Percentiles rank a stretch among this genome's conserved stretches.
phyloP scores from a whole-genome alignment of 2,329 filamentous ascomycete genomes.

The Pseudogymnoascus pannorum region DNA sequence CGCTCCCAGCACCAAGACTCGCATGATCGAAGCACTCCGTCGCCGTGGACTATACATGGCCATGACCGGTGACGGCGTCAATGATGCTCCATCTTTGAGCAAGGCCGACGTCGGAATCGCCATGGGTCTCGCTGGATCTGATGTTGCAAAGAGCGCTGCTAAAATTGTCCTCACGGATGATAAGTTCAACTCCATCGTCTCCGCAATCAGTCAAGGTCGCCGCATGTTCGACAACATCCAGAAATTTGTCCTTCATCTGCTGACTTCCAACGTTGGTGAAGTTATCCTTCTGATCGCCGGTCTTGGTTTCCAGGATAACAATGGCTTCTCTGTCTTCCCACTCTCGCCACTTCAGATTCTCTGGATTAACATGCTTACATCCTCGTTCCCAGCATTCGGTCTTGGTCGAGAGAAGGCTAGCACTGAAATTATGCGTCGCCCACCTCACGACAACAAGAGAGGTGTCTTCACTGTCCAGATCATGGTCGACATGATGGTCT shows the following conservation, averaged over 20 bases:
- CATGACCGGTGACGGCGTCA: conserved; percentile 52
- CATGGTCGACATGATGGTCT: conserved; percentile 46
- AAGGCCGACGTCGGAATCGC: conserved; percentile 50
- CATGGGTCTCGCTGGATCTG: conserved; percentile 55
- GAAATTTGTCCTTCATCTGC: conserved; percentile 49
- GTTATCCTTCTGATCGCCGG: conserved; percentile 50
- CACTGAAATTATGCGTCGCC: conserved; percentile 46
- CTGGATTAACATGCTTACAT: conserved; percentile 59
- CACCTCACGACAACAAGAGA: conserved; percentile 42
- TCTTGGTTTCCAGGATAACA: conserved; percentile 48
- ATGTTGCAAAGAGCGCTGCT: conserved; percentile 56
- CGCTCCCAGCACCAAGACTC: conserved; percentile 45
- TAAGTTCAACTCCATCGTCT: conserved; percentile 47
- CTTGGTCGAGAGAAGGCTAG: conserved; percentile 49
- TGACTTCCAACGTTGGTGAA: conserved; percentile 50
- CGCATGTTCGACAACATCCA: conserved; percentile 50
- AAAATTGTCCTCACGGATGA: conserved; percentile 48
- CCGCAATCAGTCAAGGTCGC: conserved; percentile 45
- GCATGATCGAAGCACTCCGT: conserved; percentile 48
- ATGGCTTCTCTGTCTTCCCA: conserved; percentile 48
- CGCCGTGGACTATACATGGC: conserved; percentile 42
- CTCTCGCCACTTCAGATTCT: conserved; percentile 52
- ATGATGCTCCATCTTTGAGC: conserved; percentile 47
- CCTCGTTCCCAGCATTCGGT: conserved; percentile 52
- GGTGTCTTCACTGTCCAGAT: conserved; percentile 47